Evolutionary conservation across 164 flowering plant species (phyloP).

Genomic region (Stephania cephalantha): DNA sequence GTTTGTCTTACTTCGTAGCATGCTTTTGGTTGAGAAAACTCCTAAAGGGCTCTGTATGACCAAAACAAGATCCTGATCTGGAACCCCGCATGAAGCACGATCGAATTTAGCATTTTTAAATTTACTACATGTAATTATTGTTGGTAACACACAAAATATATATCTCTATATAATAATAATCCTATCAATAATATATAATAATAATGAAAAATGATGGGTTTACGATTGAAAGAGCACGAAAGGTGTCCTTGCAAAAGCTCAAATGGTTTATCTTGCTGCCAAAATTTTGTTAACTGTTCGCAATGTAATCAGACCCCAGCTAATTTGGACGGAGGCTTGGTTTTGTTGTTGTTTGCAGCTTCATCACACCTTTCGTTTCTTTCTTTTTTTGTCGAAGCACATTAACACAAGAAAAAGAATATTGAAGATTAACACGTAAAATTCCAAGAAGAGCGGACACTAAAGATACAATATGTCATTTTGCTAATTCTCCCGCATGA

Average conservation of each 20-base stretch:
- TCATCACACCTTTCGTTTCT: not conserved
- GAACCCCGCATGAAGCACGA: constrained; percentile 48
- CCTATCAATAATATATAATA: no score
- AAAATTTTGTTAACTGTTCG: not conserved
- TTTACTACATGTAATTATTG: no score
- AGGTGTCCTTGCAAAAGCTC: not conserved
- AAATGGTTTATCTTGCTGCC: not conserved
- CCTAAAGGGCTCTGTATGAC: constrained; percentile 69
- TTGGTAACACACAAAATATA: no score
- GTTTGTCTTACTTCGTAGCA: constrained; percentile 49
- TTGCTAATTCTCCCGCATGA: not conserved
- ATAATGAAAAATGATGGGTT: not conserved
- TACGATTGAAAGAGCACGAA: not conserved
- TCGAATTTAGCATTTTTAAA: no score
- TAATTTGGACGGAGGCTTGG: no score
- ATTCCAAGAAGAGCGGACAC: not conserved
- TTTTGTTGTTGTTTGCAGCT: no score
- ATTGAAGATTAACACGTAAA: not conserved
- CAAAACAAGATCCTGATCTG: constrained; percentile 77
- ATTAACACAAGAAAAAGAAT: not conserved
- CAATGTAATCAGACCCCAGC: not conserved
- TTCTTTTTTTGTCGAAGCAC: not conserved
- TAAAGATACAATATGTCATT: not conserved
- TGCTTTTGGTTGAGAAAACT: constrained; percentile 63
- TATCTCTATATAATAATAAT: no score